These are phyloP conservation scores for Penicillium angulare DNA, from an alignment of 495 filamentous ascomycete genomes.

Conservation along the genomic window DNA sequence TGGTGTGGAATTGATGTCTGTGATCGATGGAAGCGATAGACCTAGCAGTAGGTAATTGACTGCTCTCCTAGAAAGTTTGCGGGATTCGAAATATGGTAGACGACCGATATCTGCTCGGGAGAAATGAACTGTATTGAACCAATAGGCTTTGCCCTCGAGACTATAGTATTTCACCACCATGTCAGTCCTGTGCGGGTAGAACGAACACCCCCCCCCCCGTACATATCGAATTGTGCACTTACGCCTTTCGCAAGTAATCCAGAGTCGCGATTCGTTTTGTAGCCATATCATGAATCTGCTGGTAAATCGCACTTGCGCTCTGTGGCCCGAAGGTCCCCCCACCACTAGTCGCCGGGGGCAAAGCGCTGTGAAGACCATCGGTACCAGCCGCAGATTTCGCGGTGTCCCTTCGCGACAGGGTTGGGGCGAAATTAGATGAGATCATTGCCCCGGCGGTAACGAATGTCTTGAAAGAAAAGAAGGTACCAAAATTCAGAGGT, in stretches of 20 bases:
- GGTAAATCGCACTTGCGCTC: conserved; percentile 67
- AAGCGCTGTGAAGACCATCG: conserved; percentile 24
- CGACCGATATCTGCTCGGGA: conserved; percentile 74
- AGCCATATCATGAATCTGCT: conserved; percentile 85
- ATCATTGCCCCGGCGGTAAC: conserved; percentile 24
- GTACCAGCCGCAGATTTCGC: conserved; percentile 33
- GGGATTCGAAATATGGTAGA: conserved; percentile 80
- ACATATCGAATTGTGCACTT: no score
- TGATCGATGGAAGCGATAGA: conserved; percentile 81
- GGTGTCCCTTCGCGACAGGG: conserved; percentile 37
- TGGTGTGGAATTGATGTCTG: conserved; percentile 78
- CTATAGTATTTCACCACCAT: no score
- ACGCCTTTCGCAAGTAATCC: conserved; percentile 91
- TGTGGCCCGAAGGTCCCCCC: conserved; percentile 49
- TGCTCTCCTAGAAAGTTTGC: conserved; percentile 79
- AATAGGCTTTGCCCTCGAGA: conserved; percentile 90
- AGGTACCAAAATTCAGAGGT: not conserved
- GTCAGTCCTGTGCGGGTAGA: no score
- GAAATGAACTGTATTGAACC: conserved; percentile 96
- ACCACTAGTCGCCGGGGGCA: conserved; percentile 31
- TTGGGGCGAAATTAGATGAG: conserved; percentile 36
- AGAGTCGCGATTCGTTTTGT: conserved; percentile 95
- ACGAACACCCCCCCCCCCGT: no score
- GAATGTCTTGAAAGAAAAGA: not conserved
- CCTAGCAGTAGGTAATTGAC: conserved; percentile 93